A percentile compares a stretch with the other conserved stretches of the same genome.
phyloP scores from a whole-genome alignment of 805 yeast species.

The Teunomyces tritomae region DNA sequence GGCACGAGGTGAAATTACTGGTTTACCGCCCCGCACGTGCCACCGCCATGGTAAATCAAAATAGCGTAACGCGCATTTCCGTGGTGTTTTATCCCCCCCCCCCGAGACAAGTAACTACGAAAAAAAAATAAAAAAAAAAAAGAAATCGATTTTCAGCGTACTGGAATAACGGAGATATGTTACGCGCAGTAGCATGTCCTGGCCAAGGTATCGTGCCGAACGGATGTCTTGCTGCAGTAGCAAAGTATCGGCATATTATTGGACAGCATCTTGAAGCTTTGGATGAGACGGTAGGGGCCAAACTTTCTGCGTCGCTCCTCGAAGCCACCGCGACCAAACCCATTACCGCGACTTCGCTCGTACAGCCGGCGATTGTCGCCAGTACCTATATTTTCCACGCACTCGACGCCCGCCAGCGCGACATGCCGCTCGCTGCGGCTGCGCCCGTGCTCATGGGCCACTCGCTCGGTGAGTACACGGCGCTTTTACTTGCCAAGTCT shows the following conservation, averaged over 20 bases:
- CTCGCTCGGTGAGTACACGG: constrained; percentile 52
- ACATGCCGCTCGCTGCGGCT: background rate
- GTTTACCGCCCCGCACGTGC: background rate
- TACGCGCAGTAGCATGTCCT: constrained; percentile 31
- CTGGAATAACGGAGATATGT: background rate
- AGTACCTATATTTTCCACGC: constrained; percentile 33
- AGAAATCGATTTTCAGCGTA: no score
- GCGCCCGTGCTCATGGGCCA: constrained; percentile 40
- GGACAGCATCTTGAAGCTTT: constrained; percentile 13
- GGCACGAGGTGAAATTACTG: no score
- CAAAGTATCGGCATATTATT: constrained; percentile 8
- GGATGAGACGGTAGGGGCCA: constrained; percentile 24
- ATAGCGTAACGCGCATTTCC: background rate
- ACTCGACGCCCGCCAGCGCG: constrained; percentile 10
- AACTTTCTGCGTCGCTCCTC: constrained; percentile 15
- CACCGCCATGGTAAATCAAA: background rate
- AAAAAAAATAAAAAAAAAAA: background rate
- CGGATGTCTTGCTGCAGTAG: constrained; percentile 21
- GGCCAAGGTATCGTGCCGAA: constrained; percentile 31
- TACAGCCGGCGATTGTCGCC: constrained; percentile 54
- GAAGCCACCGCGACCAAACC: constrained; percentile 12
- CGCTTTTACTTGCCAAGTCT: constrained; percentile 36
- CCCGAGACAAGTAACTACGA: no score
- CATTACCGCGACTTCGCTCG: constrained; percentile 34
- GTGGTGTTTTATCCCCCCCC: no score